Evolutionary conservation across 2,329 filamentous ascomycete species (phyloP).

Genomic region (Microcyclosporella mali): DNA sequence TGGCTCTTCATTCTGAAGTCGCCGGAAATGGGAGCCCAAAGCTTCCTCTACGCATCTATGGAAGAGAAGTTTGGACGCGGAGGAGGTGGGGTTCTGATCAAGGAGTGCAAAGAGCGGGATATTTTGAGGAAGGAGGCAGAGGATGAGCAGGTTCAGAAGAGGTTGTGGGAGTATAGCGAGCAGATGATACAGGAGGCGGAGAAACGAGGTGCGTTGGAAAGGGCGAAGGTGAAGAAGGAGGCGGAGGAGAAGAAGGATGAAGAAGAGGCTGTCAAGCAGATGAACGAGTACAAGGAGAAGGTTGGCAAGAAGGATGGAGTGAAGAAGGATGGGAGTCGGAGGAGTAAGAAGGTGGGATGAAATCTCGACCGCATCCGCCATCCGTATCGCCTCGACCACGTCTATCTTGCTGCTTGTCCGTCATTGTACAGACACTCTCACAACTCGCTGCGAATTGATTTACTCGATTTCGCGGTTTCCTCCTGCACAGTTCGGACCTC

Average conservation of each 20-base stretch:
- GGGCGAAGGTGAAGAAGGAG: constrained; percentile 53
- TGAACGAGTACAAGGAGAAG: constrained; percentile 30
- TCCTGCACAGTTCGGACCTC: no score
- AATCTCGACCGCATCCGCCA: no score
- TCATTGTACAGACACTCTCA: no score
- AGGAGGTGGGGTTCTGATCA: constrained; percentile 66
- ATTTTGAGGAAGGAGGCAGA: constrained; percentile 65
- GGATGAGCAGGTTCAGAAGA: constrained; percentile 74
- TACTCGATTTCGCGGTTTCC: no score
- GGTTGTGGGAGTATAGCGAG: constrained; percentile 85
- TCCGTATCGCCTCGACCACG: neutral
- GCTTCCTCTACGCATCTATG: constrained; percentile 79
- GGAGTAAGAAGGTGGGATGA: constrained; percentile 24
- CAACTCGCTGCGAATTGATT: no score
- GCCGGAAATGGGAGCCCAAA: constrained; percentile 75
- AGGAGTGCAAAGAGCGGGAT: constrained; percentile 77
- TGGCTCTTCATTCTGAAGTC: constrained; percentile 89
- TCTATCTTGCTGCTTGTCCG: no score
- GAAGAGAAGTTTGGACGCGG: constrained; percentile 63
- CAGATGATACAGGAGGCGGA: constrained; percentile 74
- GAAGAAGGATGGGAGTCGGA: constrained; percentile 26
- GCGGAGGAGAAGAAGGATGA: constrained; percentile 33
- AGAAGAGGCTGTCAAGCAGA: constrained; percentile 28
- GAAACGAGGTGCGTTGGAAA: constrained; percentile 64
- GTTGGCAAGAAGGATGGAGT: constrained; percentile 26